Conservation (phyloP, 352 stramenopile genomes). For the Phytophthora pini region DNA sequence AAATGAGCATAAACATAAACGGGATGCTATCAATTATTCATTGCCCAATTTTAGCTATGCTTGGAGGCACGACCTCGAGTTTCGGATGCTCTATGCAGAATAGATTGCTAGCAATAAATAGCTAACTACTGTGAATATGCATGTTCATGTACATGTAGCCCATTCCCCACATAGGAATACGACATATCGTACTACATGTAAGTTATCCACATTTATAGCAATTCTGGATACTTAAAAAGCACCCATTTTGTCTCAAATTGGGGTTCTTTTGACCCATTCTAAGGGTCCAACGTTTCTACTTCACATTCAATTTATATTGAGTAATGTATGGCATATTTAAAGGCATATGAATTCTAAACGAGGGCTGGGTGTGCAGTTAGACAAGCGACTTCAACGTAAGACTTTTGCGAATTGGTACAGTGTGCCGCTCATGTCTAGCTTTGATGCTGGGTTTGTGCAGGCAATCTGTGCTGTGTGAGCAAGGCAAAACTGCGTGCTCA, state of each 20-base stretch:
- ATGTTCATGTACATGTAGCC: no score
- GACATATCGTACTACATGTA: no score
- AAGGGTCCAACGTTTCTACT: background rate
- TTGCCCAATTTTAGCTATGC: no score
- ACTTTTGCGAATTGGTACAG: background rate
- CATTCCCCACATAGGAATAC: no score
- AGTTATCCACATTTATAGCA: background rate
- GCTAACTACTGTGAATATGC: no score
- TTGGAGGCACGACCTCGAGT: no score
- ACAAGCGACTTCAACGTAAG: conserved; percentile 9
- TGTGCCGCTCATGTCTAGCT: background rate
- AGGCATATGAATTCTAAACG: background rate
- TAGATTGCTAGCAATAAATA: no score
- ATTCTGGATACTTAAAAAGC: background rate
- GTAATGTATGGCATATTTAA: background rate
- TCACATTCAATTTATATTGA: conserved; percentile 1
- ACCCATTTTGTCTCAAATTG: background rate
- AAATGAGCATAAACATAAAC: conserved; percentile 19
- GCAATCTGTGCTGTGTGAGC: background rate
- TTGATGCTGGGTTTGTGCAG: background rate
- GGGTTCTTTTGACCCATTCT: background rate
- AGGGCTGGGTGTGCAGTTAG: conserved; percentile 8
- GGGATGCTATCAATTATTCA: no score
- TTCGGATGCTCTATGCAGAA: no score
- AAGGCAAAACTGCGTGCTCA: no score